Conservation (phyloP, 352 stramenopile species). For the Pythium oligandrum region DNA sequence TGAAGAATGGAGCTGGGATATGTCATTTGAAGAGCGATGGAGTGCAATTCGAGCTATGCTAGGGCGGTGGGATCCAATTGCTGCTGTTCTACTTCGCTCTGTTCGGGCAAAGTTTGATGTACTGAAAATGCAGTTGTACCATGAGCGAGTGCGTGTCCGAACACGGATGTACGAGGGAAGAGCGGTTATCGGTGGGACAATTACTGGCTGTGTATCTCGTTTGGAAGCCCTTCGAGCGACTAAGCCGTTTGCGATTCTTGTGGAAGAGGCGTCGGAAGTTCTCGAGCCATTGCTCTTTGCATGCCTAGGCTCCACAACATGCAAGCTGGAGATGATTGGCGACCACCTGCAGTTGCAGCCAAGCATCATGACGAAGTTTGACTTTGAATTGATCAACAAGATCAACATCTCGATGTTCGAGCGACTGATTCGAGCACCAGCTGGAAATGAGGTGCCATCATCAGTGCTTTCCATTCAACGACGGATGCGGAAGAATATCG, state of each 20-base stretch:
- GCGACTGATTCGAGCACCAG: constrained; percentile 69
- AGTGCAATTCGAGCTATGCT: constrained; percentile 27
- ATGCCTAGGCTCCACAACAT: constrained; percentile 75
- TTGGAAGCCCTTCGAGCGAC: constrained; percentile 80
- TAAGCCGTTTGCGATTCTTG: constrained; percentile 82
- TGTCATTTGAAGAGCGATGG: constrained; percentile 62
- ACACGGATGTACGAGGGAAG: constrained; percentile 80
- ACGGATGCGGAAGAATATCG: constrained; percentile 86
- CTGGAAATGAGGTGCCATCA: constrained; percentile 54
- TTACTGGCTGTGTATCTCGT: constrained; percentile 80
- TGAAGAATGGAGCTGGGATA: constrained; percentile 67
- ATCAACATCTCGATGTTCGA: constrained; percentile 91
- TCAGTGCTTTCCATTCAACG: constrained; percentile 84
- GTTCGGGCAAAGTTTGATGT: constrained; percentile 17
- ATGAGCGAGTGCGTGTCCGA: constrained; percentile 60
- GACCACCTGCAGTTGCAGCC: constrained; percentile 86
- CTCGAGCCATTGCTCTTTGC: constrained; percentile 84
- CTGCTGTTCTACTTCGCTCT: constrained; percentile 17
- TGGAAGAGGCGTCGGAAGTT: constrained; percentile 86
- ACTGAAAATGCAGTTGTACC: constrained; percentile 46
- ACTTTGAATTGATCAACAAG: constrained; percentile 82
- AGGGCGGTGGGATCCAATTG: constrained; percentile 21
- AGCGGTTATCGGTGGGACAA: constrained; percentile 81
- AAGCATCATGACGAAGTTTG: constrained; percentile 76
- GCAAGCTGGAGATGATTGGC: constrained; percentile 88